phyloP scores from a whole-genome alignment of 176 grass and related monocot species.

The Secale cereale region DNA sequence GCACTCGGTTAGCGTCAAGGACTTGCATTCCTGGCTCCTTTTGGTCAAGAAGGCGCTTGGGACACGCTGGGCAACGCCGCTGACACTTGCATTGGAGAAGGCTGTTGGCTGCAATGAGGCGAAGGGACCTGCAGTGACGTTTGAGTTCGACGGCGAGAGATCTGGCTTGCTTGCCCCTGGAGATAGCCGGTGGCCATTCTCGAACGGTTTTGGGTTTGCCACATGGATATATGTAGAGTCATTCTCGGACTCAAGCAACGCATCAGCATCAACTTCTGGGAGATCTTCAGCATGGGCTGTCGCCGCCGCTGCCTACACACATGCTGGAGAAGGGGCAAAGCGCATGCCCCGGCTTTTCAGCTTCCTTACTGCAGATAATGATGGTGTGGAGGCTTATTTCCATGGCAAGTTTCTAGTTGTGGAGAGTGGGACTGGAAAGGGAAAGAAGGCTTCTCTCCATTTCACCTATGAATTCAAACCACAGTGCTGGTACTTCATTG shows the following conservation, averaged over 20 bases:
- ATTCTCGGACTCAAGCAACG: constrained; percentile 59
- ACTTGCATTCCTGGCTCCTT: constrained; percentile 79
- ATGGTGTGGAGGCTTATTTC: constrained; percentile 94
- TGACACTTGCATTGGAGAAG: constrained; percentile 76
- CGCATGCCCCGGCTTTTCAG: constrained; percentile 89
- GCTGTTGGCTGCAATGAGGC: constrained; percentile 75
- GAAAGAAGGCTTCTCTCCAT: constrained; percentile 70
- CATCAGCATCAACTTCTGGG: constrained; percentile 68
- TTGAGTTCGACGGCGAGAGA: constrained; percentile 86
- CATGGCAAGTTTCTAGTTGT: constrained; percentile 87
- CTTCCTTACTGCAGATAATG: constrained; percentile 86
- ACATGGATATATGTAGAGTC: constrained; percentile 97
- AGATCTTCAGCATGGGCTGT: constrained; percentile 57
- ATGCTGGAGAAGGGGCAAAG: constrained; percentile 68
- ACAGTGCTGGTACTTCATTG: constrained; percentile 80
- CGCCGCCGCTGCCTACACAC: constrained; percentile 60
- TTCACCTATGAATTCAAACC: constrained; percentile 92
- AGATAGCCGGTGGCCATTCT: constrained; percentile 86
- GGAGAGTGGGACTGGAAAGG: constrained; percentile 74
- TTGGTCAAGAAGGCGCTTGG: constrained; percentile 62
- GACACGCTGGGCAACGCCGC: constrained; percentile 60
- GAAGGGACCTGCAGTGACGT: constrained; percentile 66
- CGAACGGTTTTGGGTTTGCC: constrained; percentile 87
- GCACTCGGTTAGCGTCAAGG: constrained; percentile 66
- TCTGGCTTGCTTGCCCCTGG: constrained; percentile 77